phyloP scores from a whole-genome alignment of 2,329 filamentous ascomycete species.

The Penicillium decumbens region DNA sequence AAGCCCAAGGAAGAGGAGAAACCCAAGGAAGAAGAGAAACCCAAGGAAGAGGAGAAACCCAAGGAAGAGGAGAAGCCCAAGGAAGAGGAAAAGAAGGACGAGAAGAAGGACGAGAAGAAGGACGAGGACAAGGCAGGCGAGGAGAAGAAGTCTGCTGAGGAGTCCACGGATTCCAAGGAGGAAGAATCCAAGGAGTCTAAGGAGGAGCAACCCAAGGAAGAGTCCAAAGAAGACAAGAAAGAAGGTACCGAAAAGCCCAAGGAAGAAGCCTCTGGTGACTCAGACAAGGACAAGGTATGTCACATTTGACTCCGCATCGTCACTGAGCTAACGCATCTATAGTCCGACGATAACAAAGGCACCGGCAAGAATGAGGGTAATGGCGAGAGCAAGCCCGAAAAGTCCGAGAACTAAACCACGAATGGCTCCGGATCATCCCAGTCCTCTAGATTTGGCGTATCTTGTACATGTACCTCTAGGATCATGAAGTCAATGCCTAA shows the following conservation, averaged over 20 bases:
- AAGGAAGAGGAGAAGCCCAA: constrained; percentile 16
- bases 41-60: constrained; percentile 9
- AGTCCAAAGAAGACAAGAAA: constrained; percentile 18
- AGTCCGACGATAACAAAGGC: not conserved
- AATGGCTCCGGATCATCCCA: not conserved
- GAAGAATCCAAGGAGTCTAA: not conserved
- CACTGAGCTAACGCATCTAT: not conserved
- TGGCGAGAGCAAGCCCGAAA: not conserved
- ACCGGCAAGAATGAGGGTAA: not conserved
- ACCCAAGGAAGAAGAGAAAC: constrained; percentile 15
- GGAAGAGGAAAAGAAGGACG: constrained; percentile 1
- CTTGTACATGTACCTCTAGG: not conserved
- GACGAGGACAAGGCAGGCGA: constrained; percentile 2
- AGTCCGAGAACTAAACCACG: not conserved
- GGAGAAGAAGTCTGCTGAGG: constrained; percentile 27
- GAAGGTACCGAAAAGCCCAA: constrained; percentile 18
- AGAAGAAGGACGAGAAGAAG: too few relatives aligned
- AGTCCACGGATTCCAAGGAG: constrained; percentile 15
- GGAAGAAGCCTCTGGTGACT: constrained; percentile 9
- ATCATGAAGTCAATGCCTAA: not conserved
- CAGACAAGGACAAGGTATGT: not conserved
- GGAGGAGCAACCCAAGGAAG: constrained; percentile 17
- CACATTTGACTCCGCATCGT: not conserved
- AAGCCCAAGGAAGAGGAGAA: constrained; percentile 22
- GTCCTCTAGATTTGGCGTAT: not conserved